These are phyloP conservation scores for Sarocladium oryzae DNA, from an alignment of 2,329 filamentous ascomycete genomes.

Conservation along the genomic window DNA sequence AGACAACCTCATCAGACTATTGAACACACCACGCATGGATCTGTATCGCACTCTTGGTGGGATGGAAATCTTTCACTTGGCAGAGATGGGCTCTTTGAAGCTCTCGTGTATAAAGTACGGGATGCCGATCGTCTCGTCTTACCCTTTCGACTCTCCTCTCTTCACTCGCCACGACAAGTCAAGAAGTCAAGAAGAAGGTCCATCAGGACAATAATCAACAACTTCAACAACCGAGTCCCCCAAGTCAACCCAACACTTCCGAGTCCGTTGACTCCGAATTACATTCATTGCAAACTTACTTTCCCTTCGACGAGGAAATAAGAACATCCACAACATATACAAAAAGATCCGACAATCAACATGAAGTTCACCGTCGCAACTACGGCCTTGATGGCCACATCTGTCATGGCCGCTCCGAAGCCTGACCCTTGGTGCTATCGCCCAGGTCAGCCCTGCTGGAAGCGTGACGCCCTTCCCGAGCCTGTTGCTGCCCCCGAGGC, in stretches of 20 bases:
- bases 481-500: too few species aligned
- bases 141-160: not conserved
- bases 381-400: constrained; percentile 10
- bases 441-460: constrained; percentile 25
- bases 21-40: not conserved
- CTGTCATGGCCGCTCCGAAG: constrained; percentile 10
- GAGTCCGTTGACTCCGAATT: not conserved
- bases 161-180: constrained; percentile 6
- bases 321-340: not conserved
- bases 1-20: not conserved
- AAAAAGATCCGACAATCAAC: not conserved
- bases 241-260: not conserved
- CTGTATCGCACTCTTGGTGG: too few species aligned
- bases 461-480: constrained; percentile 23
- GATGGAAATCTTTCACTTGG: not conserved
- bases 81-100: not conserved
- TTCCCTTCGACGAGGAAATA: not conserved
- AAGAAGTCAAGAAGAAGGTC: constrained; percentile 5
- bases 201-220: constrained; percentile 9
- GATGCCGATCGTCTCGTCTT: not conserved
- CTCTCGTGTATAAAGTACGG: not conserved
- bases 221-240: constrained; percentile 3
- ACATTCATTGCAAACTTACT: not conserved
- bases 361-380: constrained; percentile 12
- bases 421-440: constrained; percentile 16